Conservation (phyloP, 2,329 filamentous ascomycete genomes). For the Claviceps maximensis region DNA sequence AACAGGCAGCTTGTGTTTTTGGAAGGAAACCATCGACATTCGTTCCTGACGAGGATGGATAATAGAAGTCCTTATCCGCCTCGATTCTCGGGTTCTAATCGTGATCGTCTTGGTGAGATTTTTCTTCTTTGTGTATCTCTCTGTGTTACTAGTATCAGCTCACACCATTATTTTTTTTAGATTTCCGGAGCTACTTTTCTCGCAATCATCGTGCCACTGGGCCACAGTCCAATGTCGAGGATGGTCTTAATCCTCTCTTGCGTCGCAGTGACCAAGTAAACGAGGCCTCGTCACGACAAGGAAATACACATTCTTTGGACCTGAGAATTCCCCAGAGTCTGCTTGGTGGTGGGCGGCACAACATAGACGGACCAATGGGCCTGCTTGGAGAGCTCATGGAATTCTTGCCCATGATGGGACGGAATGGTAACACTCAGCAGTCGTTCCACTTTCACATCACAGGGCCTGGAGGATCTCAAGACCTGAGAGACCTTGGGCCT, state of each 20-base stretch:
- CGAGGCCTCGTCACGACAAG: conserved; percentile 34
- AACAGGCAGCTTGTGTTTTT: conserved; percentile 36
- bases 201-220: conserved; percentile 40
- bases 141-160: neutral
- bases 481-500: conserved; percentile 35
- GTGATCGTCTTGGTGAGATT: conserved; percentile 37
- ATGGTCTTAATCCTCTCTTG: conserved; percentile 77
- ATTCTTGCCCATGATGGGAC: conserved; percentile 34
- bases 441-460: conserved; percentile 49
- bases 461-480: conserved; percentile 31
- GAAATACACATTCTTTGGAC: conserved; percentile 40
- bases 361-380: conserved; percentile 37
- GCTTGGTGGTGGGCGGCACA: conserved; percentile 25
- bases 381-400: conserved; percentile 44
- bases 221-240: conserved; percentile 50
- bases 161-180: conserved; percentile 11
- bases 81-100: conserved; percentile 37
- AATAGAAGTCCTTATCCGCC: conserved; percentile 48
- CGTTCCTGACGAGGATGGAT: conserved; percentile 20
- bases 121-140: neutral
- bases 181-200: conserved; percentile 37
- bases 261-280: conserved; percentile 41
- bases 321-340: conserved; percentile 33
- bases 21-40: conserved; percentile 32
- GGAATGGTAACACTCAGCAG: conserved; percentile 32